Conservation (phyloP, 345 rosid genomes). For the Eucalyptus regnans region DNA sequence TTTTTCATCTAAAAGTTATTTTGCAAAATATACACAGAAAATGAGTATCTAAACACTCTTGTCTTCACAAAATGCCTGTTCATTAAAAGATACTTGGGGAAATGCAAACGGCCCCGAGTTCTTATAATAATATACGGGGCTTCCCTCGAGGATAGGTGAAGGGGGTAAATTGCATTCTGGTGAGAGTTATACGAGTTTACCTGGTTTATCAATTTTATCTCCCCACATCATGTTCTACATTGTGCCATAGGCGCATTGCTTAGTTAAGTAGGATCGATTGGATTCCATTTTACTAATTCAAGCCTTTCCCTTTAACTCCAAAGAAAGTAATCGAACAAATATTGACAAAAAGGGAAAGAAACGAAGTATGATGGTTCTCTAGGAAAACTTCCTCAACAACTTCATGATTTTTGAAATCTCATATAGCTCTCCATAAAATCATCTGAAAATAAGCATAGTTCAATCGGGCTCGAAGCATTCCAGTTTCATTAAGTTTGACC, state of each 20-base stretch:
- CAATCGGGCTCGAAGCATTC: not conserved
- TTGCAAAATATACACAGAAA: too few species aligned
- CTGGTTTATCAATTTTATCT: fast-evolving
- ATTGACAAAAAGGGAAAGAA: not conserved
- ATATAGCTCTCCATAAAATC: not conserved
- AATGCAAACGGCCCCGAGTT: not conserved
- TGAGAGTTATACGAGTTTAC: not conserved
- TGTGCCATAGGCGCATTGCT: not conserved
- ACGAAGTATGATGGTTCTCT: not conserved
- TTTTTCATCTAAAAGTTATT: too few species aligned
- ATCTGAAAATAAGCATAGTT: not conserved
- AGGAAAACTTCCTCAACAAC: not conserved
- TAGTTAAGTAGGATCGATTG: not conserved
- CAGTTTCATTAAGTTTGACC: not conserved
- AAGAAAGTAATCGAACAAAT: not conserved
- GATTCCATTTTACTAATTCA: not conserved
- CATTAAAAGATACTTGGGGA: too few species aligned
- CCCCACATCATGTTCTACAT: not conserved
- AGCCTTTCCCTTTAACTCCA: not conserved
- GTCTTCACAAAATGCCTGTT: too few species aligned
- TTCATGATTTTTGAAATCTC: not conserved
- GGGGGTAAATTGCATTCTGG: not conserved
- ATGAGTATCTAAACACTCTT: too few species aligned
- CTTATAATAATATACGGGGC: not conserved
- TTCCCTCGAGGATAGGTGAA: not conserved